These are phyloP conservation scores for Stephania cephalantha DNA, from an alignment of 164 flowering plant genomes.

Conservation along the genomic window DNA sequence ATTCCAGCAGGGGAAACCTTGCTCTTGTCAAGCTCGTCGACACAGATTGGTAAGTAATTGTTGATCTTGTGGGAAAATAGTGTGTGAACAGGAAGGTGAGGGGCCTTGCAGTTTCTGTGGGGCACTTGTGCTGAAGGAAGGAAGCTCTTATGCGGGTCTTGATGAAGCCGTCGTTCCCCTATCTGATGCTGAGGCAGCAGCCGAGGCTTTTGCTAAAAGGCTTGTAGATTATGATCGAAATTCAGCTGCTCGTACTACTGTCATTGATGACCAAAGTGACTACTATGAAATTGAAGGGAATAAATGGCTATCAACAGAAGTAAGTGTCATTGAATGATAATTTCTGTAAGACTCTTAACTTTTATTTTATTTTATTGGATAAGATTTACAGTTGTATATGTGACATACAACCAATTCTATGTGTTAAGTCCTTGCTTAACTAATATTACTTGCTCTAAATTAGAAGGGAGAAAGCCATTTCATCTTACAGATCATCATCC, in stretches of 20 bases:
- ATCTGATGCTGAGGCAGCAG: conserved; percentile 74
- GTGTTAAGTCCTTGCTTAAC: too few relatives aligned
- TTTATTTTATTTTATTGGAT: too few relatives aligned
- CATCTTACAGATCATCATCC: too few relatives aligned
- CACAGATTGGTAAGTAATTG: conserved; percentile 88
- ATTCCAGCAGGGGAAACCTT: conserved; percentile 91
- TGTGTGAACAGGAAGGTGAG: conserved; percentile 98
- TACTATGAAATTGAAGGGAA: conserved; percentile 85
- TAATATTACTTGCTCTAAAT: too few relatives aligned
- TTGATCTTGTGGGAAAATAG: conserved; percentile 91
- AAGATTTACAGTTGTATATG: neutral
- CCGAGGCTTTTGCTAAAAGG: conserved; percentile 92
- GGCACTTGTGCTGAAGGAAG: conserved; percentile 80
- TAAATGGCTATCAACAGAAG: conserved; percentile 85
- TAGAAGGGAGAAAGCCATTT: too few relatives aligned
- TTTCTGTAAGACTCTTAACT: neutral
- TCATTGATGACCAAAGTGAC: conserved; percentile 98
- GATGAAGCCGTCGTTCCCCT: conserved; percentile 43
- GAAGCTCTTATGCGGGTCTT: conserved; percentile 84
- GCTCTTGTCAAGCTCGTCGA: conserved; percentile 85
- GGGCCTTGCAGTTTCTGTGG: conserved; percentile 96
- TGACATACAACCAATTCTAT: too few relatives aligned
- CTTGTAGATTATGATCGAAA: conserved; percentile 86
- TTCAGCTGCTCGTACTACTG: conserved; percentile 89
- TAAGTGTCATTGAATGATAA: conserved; percentile 12